Conservation (phyloP, 352 stramenopile species). For the Elongisporangium prolatum region DNA sequence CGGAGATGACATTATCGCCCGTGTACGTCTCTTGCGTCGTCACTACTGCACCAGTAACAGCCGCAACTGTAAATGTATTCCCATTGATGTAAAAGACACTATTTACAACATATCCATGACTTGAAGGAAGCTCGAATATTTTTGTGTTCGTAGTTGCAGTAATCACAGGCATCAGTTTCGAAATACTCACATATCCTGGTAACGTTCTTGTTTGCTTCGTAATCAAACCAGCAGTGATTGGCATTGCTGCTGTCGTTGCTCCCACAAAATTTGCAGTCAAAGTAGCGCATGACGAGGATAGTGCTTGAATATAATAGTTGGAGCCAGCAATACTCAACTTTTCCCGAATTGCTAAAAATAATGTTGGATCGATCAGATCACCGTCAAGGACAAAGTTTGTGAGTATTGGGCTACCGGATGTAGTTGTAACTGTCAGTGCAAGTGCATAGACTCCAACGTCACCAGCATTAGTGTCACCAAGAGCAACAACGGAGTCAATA, state of each 20-base stretch:
- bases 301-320: conserved; percentile 35
- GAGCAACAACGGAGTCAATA: conserved; percentile 55
- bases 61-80: conserved; percentile 28
- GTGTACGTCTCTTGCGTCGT: conserved; percentile 30
- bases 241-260: conserved; percentile 5
- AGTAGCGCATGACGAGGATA: conserved; percentile 41
- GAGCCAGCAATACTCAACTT: conserved; percentile 26
- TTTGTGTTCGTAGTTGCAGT: conserved; percentile 22
- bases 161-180: conserved; percentile 35
- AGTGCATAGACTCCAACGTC: conserved; percentile 63
- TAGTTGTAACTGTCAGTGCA: conserved; percentile 36
- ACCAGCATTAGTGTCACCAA: conserved; percentile 32
- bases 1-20: conserved; percentile 22
- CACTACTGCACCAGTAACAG: conserved; percentile 17
- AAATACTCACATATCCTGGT: conserved; percentile 45
- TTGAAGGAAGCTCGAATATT: conserved; percentile 32
- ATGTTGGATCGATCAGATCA: conserved; percentile 48
- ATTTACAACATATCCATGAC: conserved; percentile 28
- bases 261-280: conserved; percentile 20
- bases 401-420: conserved; percentile 20
- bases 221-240: conserved; percentile 40
- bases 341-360: conserved; percentile 59
- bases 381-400: conserved; percentile 37
- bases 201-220: conserved; percentile 46
- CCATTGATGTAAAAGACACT: conserved; percentile 36